Percentiles rank a stretch among this genome's conserved stretches.
These are phyloP conservation scores for Neofusicoccum cordaticola DNA, from an alignment of 2,329 filamentous ascomycete genomes.

Conservation along the genomic window DNA sequence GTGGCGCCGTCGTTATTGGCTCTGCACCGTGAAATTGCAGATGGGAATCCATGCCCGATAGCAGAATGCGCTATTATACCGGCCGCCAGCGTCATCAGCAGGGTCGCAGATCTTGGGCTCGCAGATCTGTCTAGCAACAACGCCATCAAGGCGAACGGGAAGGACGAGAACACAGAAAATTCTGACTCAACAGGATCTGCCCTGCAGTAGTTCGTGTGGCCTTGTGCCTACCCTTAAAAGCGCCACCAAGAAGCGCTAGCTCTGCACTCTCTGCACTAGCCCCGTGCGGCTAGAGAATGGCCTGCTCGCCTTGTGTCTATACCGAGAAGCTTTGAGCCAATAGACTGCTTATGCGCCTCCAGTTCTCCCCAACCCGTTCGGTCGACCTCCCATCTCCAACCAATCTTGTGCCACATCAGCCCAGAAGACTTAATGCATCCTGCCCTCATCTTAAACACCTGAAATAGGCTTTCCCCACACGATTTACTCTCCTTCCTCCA, in stretches of 20 bases:
- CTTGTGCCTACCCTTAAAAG: neutral
- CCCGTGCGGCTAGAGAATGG: neutral
- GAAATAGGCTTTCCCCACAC: too few relatives aligned
- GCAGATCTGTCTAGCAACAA: neutral
- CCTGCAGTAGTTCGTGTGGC: constrained; percentile 3
- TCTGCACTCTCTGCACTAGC: neutral
- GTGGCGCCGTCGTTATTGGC: neutral
- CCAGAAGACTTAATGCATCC: too few relatives aligned
- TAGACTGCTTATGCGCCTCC: too few relatives aligned
- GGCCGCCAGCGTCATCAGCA: neutral
- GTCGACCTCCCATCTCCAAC: too few relatives aligned
- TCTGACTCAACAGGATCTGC: neutral
- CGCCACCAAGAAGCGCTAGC: neutral
- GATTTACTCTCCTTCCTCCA: too few relatives aligned
- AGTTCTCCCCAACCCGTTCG: too few relatives aligned
- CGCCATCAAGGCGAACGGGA: neutral
- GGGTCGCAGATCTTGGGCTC: neutral
- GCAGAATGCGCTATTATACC: neutral
- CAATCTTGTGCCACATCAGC: too few relatives aligned
- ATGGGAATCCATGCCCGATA: constrained; percentile 10
- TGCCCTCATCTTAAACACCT: too few relatives aligned
- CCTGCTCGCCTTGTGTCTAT: too few relatives aligned
- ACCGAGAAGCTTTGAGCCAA: too few relatives aligned
- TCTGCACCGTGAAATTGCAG: neutral
- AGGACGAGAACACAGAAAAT: neutral